These are phyloP conservation scores for Phlebopus sp. DNA, from an alignment of 1,284 basidiomycete genomes.

Conservation along the genomic window DNA sequence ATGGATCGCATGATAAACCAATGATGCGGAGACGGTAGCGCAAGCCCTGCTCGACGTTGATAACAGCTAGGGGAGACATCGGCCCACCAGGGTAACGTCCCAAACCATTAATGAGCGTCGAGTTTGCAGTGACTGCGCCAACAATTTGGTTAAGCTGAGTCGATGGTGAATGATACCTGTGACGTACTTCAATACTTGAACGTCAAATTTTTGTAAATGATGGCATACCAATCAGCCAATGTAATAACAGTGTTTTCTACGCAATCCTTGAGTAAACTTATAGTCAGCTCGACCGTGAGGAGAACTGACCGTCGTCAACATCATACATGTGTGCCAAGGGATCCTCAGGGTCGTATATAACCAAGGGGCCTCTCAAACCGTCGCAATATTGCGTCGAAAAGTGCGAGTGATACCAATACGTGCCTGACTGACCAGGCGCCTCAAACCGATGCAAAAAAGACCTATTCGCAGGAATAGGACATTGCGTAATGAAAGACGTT, in stretches of 20 bases:
- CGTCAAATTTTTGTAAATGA: not conserved
- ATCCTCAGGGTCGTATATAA: slow-evolving; percentile 40
- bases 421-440: slow-evolving; percentile 24
- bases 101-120: slow-evolving; percentile 48
- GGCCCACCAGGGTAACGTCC: slow-evolving; percentile 40
- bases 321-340: slow-evolving; percentile 36
- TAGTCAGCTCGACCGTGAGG: not conserved
- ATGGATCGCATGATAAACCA: slow-evolving; percentile 32
- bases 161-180: slow-evolving; percentile 29
- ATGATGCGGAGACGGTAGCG: slow-evolving; percentile 37
- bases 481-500: slow-evolving; percentile 32
- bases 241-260: slow-evolving; percentile 31
- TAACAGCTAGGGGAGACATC: slow-evolving; percentile 30
- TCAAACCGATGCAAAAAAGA: slow-evolving; percentile 26
- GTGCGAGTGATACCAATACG: slow-evolving; percentile 37
- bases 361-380: slow-evolving; percentile 42
- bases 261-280: not conserved
- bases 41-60: slow-evolving; percentile 25
- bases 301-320: slow-evolving; percentile 36
- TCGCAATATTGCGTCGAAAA: slow-evolving; percentile 39
- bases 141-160: slow-evolving; percentile 4
- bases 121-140: slow-evolving; percentile 27
- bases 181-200: not conserved
- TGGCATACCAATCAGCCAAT: slow-evolving; percentile 29
- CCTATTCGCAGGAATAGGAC: slow-evolving; percentile 24